A percentile compares a stretch with the other conserved stretches of the same genome.
These are phyloP conservation scores for Epichloe elymi DNA, from an alignment of 2,329 filamentous ascomycete species.

Conservation along the genomic window DNA sequence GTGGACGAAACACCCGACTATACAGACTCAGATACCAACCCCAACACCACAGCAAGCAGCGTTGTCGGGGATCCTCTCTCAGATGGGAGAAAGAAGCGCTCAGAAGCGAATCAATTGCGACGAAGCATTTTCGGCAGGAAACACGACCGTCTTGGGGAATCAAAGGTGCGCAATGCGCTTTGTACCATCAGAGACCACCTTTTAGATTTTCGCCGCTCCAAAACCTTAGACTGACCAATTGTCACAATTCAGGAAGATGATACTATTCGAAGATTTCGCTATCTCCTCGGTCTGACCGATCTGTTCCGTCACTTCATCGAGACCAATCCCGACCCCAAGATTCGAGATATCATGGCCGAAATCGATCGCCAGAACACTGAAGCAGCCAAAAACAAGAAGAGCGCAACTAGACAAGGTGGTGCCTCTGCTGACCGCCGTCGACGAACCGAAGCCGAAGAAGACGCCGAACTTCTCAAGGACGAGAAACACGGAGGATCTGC, in stretches of 20 bases:
- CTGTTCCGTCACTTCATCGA: slow-evolving; percentile 98
- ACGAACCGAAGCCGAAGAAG: slow-evolving; percentile 93
- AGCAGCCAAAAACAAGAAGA: slow-evolving; percentile 57
- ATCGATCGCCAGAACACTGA: slow-evolving; percentile 89
- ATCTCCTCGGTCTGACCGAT: slow-evolving; percentile 87
- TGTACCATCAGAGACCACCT: background rate
- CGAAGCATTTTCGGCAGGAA: slow-evolving; percentile 92
- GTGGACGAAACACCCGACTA: slow-evolving; percentile 54
- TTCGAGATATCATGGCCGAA: slow-evolving; percentile 84
- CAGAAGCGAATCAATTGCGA: slow-evolving; percentile 78
- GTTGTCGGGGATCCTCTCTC: slow-evolving; percentile 58
- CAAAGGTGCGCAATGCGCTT: slow-evolving; percentile 50
- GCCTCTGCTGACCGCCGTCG: slow-evolving; percentile 66
- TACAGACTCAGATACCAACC: slow-evolving; percentile 53
- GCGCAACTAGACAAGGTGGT: slow-evolving; percentile 67
- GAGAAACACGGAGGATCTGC: slow-evolving; percentile 79
- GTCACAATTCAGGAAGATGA: slow-evolving; percentile 67
- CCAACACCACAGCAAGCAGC: slow-evolving; percentile 67
- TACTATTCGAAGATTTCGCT: slow-evolving; percentile 84
- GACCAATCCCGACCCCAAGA: slow-evolving; percentile 87
- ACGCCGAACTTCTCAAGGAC: slow-evolving; percentile 75
- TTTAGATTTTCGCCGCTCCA: background rate
- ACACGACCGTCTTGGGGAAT: slow-evolving; percentile 81
- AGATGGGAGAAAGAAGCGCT: slow-evolving; percentile 75
- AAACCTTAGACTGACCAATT: background rate